Percentiles rank a stretch among this genome's conserved stretches.
phyloP scores from a whole-genome alignment of 2,329 filamentous ascomycete genomes.

The Penicillium sp. region DNA sequence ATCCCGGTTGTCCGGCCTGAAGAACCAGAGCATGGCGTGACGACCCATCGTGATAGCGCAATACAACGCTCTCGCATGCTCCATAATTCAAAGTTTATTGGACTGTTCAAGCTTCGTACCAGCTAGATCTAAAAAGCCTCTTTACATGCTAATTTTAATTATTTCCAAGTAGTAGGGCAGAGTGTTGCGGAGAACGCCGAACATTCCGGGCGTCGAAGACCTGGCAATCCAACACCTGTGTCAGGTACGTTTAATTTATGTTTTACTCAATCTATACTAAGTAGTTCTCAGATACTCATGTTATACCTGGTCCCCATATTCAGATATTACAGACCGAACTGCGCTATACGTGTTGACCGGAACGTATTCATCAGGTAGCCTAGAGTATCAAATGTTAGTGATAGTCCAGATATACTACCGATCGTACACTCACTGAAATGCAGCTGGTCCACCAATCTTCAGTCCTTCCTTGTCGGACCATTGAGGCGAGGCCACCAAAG shows the following conservation, averaged over 20 bases:
- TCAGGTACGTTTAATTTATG: no score
- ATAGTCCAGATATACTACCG: background rate
- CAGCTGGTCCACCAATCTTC: conserved; percentile 46
- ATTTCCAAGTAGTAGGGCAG: no score
- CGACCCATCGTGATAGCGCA: background rate
- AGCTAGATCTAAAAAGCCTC: no score
- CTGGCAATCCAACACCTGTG: no score
- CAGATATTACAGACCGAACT: background rate
- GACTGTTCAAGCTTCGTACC: background rate
- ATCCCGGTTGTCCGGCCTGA: background rate
- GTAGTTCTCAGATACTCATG: no score
- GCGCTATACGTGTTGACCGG: background rate
- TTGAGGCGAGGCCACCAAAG: conserved; percentile 51
- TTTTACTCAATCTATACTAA: no score
- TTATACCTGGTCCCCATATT: background rate
- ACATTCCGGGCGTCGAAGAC: no score
- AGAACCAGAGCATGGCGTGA: background rate
- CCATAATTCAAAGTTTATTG: background rate
- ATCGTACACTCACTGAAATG: conserved; percentile 41
- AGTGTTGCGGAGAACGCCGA: no score
- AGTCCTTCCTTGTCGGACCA: conserved; percentile 45
- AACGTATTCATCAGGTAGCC: background rate
- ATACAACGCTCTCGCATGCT: background rate
- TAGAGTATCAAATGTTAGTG: background rate
- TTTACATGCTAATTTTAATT: no score